These are phyloP conservation scores for Candida tropicalis DNA, from an alignment of 1,139 yeast genomes.

Conservation along the genomic window DNA sequence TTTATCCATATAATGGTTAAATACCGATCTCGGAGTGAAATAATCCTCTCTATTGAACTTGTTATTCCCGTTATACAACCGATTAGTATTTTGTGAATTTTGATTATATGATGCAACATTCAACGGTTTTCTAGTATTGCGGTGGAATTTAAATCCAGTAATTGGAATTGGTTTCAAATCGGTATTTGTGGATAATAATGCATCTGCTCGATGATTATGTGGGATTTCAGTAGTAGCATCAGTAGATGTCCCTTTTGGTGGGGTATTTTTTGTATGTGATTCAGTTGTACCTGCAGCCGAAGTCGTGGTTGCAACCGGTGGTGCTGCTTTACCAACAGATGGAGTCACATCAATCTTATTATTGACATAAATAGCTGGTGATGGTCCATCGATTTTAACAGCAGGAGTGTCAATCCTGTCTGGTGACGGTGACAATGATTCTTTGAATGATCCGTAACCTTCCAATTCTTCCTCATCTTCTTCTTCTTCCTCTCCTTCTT, in stretches of 20 bases:
- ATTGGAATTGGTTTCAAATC: conserved; percentile 50
- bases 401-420: conserved; percentile 4
- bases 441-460: conserved; percentile 17
- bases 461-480: conserved; percentile 17
- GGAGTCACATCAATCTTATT: neutral
- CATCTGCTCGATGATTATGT: conserved; percentile 50
- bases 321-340: neutral
- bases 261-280: conserved; percentile 9
- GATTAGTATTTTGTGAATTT: conserved; percentile 24
- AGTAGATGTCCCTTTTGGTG: conserved; percentile 1
- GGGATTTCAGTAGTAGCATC: conserved; percentile 25
- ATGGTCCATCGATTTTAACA: neutral
- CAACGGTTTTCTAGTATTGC: conserved; percentile 61
- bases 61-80: conserved; percentile 22
- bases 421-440: conserved; percentile 6
- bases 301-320: neutral
- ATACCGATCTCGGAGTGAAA: conserved; percentile 77
- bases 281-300: neutral
- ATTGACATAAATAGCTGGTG: neutral
- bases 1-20: conserved; percentile 72
- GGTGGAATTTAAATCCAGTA: conserved; percentile 37
- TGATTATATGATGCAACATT: conserved; percentile 59
- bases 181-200: conserved; percentile 43
- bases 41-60: conserved; percentile 67
- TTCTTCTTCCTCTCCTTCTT: conserved; percentile 19